Evolutionary conservation across 1,139 yeast species (phyloP), one percentile per base, ranked within the genome.

Genomic region (Yamadazyma dendronema): DNA sequence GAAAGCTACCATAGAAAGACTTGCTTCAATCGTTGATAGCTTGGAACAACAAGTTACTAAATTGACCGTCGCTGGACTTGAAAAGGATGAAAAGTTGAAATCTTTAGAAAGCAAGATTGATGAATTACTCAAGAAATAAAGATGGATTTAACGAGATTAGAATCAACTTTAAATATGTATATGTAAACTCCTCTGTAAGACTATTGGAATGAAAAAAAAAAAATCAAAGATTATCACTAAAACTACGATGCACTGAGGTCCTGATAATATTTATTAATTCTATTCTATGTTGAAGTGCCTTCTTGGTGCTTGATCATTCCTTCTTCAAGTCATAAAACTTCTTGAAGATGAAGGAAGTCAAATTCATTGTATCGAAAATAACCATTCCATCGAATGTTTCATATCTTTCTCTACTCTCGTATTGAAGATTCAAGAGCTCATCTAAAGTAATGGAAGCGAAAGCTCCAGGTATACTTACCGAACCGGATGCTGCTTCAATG

Each of bases 371-470:
- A 55, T 83, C 81, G 49, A 87, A 79, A 29, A 71, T 67, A 9
- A 78, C 87, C 74, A 73, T 72, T 1, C 81, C 84, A 41, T 80
- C 83, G 57, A 84, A 84, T 50, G 82, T 52, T 12, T 68, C 62
- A 44, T 84, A 62, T 25, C 62, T 62, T 35, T 65, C 62, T 45
- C 73, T 65, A 46, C 73, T 74, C 47, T 78, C 83, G 49, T 77
- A 86, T 58, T 87, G 95, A 43, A 74, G 71, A 34, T 76, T 76
- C 42, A 88, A 67, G 38, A 88, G 61, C 35, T 84, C 81, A 52
- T 88, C 96, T 40, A 86, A 62, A 0, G 85, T 70, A 15, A 84
- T 53, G 11, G 69, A 65, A 16, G 67, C 65, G 13, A 65, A 61
- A 0, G 84, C 85, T 4, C 84, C 85, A 3, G 74, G 71, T 28